These are phyloP conservation scores for Tolypocladium endophyticum DNA, from an alignment of 2,329 filamentous ascomycete genomes.

Conservation along the genomic window DNA sequence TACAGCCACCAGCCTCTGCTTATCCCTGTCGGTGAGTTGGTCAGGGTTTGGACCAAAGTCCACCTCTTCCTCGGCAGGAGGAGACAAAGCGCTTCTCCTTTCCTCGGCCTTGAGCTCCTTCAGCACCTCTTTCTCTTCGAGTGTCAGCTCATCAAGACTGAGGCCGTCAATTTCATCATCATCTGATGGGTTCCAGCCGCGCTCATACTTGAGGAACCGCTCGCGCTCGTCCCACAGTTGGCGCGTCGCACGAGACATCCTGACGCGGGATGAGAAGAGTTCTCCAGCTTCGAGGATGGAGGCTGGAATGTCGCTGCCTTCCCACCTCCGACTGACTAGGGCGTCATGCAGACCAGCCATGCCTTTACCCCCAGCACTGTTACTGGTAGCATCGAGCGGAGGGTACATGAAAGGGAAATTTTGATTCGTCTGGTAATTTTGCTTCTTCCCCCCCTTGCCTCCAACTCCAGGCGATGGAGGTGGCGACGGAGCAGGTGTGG, in stretches of 20 bases:
- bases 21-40: constrained; percentile 41
- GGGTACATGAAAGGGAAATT: constrained; percentile 98
- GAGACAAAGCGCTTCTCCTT: constrained; percentile 14
- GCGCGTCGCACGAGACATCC: constrained; percentile 82
- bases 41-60: constrained; percentile 38
- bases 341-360: constrained; percentile 68
- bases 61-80: constrained; percentile 15
- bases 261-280: constrained; percentile 79
- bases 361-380: constrained; percentile 83
- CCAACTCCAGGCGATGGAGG: constrained; percentile 81
- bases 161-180: constrained; percentile 35
- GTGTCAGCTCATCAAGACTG: constrained; percentile 31
- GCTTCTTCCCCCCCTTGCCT: constrained; percentile 92
- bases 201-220: constrained; percentile 80
- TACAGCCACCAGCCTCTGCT: constrained; percentile 58
- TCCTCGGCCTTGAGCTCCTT: constrained; percentile 29
- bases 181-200: constrained; percentile 58
- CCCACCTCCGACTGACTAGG: constrained; percentile 76
- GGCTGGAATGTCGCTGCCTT: constrained; percentile 85
- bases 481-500: constrained; percentile 92
- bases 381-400: constrained; percentile 78
- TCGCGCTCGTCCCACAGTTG: constrained; percentile 95
- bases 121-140: constrained; percentile 30
- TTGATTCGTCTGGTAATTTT: constrained; percentile 98
- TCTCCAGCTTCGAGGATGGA: constrained; percentile 93